Conservation (phyloP, 371 early-diverging fungal species). For the Mucor indicus region DNA sequence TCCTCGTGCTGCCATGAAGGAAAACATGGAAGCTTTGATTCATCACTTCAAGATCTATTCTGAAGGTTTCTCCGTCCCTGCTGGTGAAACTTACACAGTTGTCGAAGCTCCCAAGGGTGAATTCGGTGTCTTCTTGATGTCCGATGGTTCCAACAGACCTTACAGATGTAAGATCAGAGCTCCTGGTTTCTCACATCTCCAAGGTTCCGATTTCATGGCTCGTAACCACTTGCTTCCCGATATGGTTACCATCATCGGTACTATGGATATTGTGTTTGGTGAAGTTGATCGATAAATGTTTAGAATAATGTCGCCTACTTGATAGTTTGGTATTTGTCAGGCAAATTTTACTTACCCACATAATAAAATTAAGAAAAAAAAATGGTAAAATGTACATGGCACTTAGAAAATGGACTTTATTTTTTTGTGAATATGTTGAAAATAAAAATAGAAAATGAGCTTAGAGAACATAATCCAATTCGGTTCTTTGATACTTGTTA, state of each 20-base stretch:
- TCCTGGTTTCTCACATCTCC: conserved; percentile 95
- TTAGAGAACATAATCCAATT: conserved; percentile 63
- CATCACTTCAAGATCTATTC: conserved; percentile 98
- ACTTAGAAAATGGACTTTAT: not conserved
- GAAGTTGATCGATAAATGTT: conserved; percentile 80
- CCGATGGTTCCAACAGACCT: conserved; percentile 90
- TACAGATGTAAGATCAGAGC: conserved; percentile 97
- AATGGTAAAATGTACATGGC: not conserved
- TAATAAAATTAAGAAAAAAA: not conserved
- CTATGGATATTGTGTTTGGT: conserved; percentile 93
- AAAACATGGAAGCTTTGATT: conserved; percentile 97
- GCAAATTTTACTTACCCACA: too few species aligned
- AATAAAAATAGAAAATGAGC: not conserved
- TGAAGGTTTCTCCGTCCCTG: conserved; percentile 95
- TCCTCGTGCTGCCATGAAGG: conserved; percentile 93
- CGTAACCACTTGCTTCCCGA: conserved; percentile 92
- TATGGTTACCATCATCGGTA: conserved; percentile 90
- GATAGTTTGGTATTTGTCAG: too few species aligned
- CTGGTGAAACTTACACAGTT: conserved; percentile 95
- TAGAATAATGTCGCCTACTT: too few species aligned
- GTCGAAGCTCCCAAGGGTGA: conserved; percentile 99
- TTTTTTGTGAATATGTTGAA: not conserved
- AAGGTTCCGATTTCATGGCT: conserved; percentile 87
- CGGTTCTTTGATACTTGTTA: conserved; percentile 74
- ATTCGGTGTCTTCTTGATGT: conserved; percentile 89